phyloP scores from a whole-genome alignment of 2,329 filamentous ascomycete genomes.

The Trichophyton mentagrophytes region DNA sequence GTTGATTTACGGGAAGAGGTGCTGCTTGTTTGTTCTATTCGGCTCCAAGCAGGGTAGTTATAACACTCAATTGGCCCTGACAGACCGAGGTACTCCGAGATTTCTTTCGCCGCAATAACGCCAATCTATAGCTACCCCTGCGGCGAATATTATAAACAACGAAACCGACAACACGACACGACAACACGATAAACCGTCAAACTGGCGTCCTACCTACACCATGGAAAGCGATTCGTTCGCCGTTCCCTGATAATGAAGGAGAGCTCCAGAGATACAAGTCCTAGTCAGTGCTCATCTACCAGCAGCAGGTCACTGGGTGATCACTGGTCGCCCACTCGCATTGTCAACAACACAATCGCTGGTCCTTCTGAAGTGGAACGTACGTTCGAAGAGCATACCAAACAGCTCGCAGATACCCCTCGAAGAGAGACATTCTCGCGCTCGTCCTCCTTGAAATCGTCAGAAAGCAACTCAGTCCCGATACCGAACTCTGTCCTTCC shows the following conservation, averaged over 20 bases:
- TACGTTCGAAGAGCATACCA: constrained; percentile 5
- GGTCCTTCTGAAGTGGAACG: not conserved
- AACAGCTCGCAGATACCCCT: constrained; percentile 17
- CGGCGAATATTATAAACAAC: not conserved
- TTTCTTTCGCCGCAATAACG: not conserved
- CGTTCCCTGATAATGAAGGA: constrained; percentile 14
- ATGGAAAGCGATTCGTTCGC: constrained; percentile 36
- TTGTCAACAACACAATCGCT: not conserved
- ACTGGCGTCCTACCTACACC: constrained; percentile 35
- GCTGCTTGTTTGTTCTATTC: not conserved
- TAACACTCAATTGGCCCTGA: not conserved
- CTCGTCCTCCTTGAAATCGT: constrained; percentile 11
- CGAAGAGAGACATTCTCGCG: constrained; percentile 14
- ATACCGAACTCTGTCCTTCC: constrained; percentile 22
- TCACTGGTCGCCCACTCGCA: not conserved
- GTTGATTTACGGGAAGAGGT: not conserved
- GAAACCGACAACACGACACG: not conserved
- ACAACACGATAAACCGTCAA: constrained; percentile 15
- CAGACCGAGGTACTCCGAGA: not conserved
- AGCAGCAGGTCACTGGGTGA: not conserved
- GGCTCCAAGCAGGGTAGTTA: not conserved
- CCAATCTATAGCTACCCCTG: not conserved
- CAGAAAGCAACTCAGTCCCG: constrained; percentile 15
- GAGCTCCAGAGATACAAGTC: not conserved
- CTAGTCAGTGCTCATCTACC: not conserved